Percentiles rank a stretch among this genome's conserved stretches.
These are phyloP conservation scores for Penicillium coprophilum DNA, from an alignment of 495 filamentous ascomycete genomes.

Conservation along the genomic window DNA sequence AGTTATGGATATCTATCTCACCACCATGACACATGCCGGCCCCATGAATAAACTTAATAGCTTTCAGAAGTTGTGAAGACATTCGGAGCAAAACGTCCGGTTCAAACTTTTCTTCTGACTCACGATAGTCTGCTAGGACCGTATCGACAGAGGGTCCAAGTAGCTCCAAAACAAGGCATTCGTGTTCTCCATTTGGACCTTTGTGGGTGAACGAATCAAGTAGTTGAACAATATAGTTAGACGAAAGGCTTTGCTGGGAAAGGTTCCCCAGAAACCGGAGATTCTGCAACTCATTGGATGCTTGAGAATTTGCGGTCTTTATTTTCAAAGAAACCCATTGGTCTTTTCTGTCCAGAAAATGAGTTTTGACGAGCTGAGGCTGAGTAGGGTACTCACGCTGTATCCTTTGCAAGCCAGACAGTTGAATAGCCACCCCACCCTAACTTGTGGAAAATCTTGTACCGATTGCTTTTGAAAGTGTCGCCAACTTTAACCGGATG, in stretches of 20 bases:
- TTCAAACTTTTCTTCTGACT: conserved; percentile 18
- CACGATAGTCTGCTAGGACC: conserved; percentile 24
- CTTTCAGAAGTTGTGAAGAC: conserved; percentile 29
- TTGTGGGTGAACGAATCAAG: conserved; percentile 40
- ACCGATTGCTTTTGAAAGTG: conserved; percentile 80
- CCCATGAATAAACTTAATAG: conserved; percentile 32
- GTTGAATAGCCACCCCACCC: conserved; percentile 89
- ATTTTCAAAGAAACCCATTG: conserved; percentile 43
- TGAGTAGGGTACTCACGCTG: conserved; percentile 8
- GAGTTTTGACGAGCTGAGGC: conserved; percentile 9
- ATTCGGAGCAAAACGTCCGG: conserved; percentile 27
- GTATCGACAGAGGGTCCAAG: conserved; percentile 35
- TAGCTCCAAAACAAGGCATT: conserved; percentile 47
- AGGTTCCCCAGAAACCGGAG: conserved; percentile 7
- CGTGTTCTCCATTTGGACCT: conserved; percentile 45
- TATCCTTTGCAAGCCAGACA: conserved; percentile 65
- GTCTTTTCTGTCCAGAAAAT: conserved; percentile 20
- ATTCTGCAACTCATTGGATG: conserved; percentile 21
- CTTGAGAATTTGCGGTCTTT: conserved; percentile 22
- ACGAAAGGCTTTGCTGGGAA: conserved; percentile 11
- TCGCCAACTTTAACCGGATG: conserved; percentile 81
- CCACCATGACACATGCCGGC: conserved; percentile 35
- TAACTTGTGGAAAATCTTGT: conserved; percentile 76
- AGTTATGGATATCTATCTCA: conserved; percentile 25
- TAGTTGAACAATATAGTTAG: conserved; percentile 31